These are phyloP conservation scores for Glycine tomentella DNA, from an alignment of 306 rosid genomes.

Conservation along the genomic window DNA sequence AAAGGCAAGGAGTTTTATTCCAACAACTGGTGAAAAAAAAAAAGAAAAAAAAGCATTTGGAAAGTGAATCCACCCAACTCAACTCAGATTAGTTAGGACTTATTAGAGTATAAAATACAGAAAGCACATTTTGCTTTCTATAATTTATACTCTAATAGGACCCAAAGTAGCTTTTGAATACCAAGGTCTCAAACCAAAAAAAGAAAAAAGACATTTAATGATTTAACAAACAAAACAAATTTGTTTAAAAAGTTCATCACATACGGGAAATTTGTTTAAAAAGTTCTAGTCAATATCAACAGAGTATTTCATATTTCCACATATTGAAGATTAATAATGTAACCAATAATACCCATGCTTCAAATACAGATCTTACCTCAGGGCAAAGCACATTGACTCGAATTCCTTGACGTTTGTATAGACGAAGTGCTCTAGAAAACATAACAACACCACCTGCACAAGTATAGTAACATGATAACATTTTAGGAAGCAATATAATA, in stretches of 20 bases:
- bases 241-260: no score
- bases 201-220: background rate
- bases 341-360: slow-evolving; percentile 24
- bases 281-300: slow-evolving; percentile 17
- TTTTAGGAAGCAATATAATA: slow-evolving; percentile 43
- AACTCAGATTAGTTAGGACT: background rate
- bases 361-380: slow-evolving; percentile 66
- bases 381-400: slow-evolving; percentile 95
- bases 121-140: no score
- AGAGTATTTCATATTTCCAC: slow-evolving; percentile 5
- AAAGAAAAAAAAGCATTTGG: no score
- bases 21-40: no score
- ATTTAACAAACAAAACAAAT: background rate
- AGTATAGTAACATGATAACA: slow-evolving; percentile 3
- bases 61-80: background rate
- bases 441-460: slow-evolving; percentile 84
- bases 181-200: background rate
- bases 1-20: background rate
- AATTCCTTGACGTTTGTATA: slow-evolving; percentile 75
- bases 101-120: no score
- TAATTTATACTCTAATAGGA: no score
- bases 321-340: slow-evolving; percentile 38
- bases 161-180: background rate
- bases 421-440: slow-evolving; percentile 84
- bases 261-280: background rate